Base-by-base conservation (phyloP, 495 filamentous ascomycete genomes). In the Lasiosphaeria hispida region DNA sequence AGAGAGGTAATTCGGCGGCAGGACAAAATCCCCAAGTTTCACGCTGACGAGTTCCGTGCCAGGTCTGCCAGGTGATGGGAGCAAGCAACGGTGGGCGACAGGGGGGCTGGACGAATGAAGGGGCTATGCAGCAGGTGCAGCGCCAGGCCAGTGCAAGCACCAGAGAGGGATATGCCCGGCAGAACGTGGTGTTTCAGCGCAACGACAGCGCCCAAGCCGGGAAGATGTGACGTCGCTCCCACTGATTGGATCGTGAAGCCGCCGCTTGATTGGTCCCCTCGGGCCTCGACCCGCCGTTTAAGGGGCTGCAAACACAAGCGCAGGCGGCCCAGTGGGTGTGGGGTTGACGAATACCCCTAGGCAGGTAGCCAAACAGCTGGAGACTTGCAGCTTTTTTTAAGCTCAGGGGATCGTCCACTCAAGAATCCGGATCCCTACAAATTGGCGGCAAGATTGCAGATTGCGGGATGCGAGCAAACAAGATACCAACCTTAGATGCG, bases 71-170 rank as follows among this genome's bases (percentile, higher is more conserved):
- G 62, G 53, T 58, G 62, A 60, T 48, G 43, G 51, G 52, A 64
- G 61, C 67, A n/a, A n/a, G 65, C 19, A 52, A 66, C 60, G 61
- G 61, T 30, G 53, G 60, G 43, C 45, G 56, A 56, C 62, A 63
- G 63, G 67, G 69, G 52, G 56, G n/a, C 30, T 43, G 47, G 30
- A 41, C 55, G 60, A 66, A 67, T 70, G 65, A 69, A 69, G 69
- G 64, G 65, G 65, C 59, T 57, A 52, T 62, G 62, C 53, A 18
- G 40, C 30, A 34, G 35, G 35, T 40, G 47, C 23, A 49, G 47
- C n/a, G n/a, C n/a, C n/a, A 8, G 11, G 39, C 40, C 2, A 30
- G 2, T 30, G 39, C 39, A 52, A 37, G 49, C 39, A 47, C 39
- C 58, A 60, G 23, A 30, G 23, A 54, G 66, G 64, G 56, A 60